These are phyloP conservation scores for Penicillium olsonii DNA, from an alignment of 2,329 filamentous ascomycete genomes.

Conservation along the genomic window DNA sequence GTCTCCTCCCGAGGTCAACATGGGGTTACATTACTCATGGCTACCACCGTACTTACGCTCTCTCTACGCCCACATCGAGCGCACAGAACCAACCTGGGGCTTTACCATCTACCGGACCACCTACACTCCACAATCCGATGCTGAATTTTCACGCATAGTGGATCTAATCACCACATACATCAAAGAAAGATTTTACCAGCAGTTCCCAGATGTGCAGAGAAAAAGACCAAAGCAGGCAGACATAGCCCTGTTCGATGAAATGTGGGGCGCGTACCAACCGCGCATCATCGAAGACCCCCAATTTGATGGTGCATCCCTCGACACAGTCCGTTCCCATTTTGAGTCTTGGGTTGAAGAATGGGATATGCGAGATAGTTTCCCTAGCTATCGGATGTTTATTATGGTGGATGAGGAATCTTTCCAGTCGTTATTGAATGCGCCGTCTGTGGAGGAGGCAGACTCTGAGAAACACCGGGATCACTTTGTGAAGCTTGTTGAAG, in stretches of 20 bases:
- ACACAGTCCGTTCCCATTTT: constrained; percentile 8
- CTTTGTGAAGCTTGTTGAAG: constrained; percentile 9
- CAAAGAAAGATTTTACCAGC: constrained; percentile 3
- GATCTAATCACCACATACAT: constrained; percentile 6
- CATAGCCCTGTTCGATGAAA: constrained; percentile 4
- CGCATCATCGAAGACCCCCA: constrained; percentile 7
- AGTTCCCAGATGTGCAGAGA: neutral
- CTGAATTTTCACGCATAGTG: constrained; percentile 3
- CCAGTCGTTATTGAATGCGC: constrained; percentile 1
- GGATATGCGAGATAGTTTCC: constrained; percentile 6
- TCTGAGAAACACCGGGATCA: neutral
- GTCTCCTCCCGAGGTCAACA: too few relatives aligned
- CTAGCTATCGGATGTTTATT: constrained; percentile 11
- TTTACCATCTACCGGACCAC: constrained; percentile 10
- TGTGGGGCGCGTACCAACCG: constrained; percentile 7
- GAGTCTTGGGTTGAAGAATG: constrained; percentile 2
- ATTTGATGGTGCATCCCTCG: constrained; percentile 8
- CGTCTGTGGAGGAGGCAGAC: neutral
- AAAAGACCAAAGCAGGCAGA: neutral
- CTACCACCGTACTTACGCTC: neutral
- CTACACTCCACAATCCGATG: constrained; percentile 6
- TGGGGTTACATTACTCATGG: neutral
- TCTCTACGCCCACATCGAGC: neutral
- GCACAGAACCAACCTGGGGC: constrained; percentile 3
- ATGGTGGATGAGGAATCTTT: constrained; percentile 9